Evolutionary conservation across 305 asterid species (phyloP), one percentile per base, ranked within the genome.

Genomic region (Ilex paraguariensis): DNA sequence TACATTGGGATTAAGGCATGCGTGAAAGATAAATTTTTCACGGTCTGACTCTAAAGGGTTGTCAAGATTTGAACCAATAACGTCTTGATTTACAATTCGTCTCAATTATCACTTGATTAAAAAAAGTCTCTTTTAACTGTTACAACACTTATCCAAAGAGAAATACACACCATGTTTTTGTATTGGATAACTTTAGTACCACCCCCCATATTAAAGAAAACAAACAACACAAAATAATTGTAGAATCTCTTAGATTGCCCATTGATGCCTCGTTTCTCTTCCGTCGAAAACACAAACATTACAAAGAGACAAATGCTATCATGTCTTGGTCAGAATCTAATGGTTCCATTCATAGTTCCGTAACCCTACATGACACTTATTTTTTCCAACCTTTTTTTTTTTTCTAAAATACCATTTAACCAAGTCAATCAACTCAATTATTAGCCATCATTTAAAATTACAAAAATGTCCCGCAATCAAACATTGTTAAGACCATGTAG

Each of bases 151-250:
- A 21, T 21, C 28, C 2, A 21, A 21, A 21, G 28, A 21, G 28
- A 21, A 21, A 21, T 0, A 21, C 28, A 21, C 28, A 21, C 28
- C 28, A 21, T 21, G 28, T 21, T 52, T 63, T 68, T 64, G 70
- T 72, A 70, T 66, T 56, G 68, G 73, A 69, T 63, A 54, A 68
- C 82, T 75, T 73, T 50, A 53, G 77, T 66, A 32, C 45, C 65
- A 70, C 74, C 58, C 65, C 60, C 73, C 74, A 58, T 13, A 70
- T 81, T 71, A 77, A 72, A 75, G 55, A 67, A 60, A 58, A 62
- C 65, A 51, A 62, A 66, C 28, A 53, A 75, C 59, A 51, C 67
- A 40, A 71, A 73, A 60, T 61, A 65, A 63, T 66, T 57, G 60
- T 61, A 70, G 76, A 63, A 65, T 57, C 64, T 58, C 31, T 21